These are phyloP conservation scores for Bolboschoenus planiculmis DNA, from an alignment of 176 grass and related monocot species.

Conservation along the genomic window DNA sequence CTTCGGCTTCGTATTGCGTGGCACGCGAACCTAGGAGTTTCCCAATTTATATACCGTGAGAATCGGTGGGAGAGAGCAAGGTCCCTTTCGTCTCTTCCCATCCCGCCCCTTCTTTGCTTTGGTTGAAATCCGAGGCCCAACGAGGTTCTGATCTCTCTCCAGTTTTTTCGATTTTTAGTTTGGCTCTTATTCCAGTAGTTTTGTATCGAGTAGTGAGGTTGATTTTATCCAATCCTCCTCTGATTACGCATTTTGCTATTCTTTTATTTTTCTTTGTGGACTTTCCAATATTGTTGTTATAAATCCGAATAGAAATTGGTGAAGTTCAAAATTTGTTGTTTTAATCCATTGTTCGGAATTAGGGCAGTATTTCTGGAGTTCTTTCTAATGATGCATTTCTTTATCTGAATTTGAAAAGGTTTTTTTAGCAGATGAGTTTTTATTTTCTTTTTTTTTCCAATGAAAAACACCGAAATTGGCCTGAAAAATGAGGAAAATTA, in stretches of 20 bases:
- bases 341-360: no score
- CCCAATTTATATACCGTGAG: background rate
- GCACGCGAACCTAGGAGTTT: conserved; percentile 11
- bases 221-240: background rate
- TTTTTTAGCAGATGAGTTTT: no score
- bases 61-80: background rate
- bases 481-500: background rate
- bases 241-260: background rate
- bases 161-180: background rate
- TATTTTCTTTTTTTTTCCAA: background rate
- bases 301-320: background rate
- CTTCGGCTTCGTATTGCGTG: background rate
- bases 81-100: background rate
- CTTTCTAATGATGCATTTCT: no score
- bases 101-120: background rate
- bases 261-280: background rate
- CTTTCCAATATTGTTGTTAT: background rate
- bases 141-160: background rate
- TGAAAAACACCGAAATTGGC: background rate
- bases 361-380: no score
- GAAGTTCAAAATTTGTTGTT: background rate
- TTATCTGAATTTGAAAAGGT: no score
- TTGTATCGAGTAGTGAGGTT: background rate
- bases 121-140: background rate
- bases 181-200: background rate